Conservation (phyloP, 2,329 filamentous ascomycete species). For the Zasmidium cellare region DNA sequence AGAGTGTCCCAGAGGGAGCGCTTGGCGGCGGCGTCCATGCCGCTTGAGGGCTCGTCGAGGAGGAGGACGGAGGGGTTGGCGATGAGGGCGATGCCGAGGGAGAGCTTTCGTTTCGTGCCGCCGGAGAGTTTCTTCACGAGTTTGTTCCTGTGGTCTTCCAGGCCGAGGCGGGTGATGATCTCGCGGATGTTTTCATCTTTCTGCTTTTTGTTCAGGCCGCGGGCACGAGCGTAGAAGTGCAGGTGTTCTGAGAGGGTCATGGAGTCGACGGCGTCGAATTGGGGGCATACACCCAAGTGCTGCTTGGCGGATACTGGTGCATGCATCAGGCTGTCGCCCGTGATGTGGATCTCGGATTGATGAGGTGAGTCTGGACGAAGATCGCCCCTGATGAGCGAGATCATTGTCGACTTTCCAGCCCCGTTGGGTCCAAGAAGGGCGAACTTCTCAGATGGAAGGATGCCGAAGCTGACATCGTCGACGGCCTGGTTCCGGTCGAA, state of each 20-base stretch:
- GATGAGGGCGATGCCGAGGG: constrained; percentile 82
- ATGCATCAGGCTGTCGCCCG: constrained; percentile 69
- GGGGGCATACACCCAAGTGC: constrained; percentile 84
- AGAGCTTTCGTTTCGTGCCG: constrained; percentile 85
- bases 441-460: constrained; percentile 76
- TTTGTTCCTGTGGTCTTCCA: constrained; percentile 66
- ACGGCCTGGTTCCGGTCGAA: constrained; percentile 75
- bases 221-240: constrained; percentile 77
- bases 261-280: constrained; percentile 65
- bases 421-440: constrained; percentile 86
- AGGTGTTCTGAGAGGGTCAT: constrained; percentile 88
- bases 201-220: constrained; percentile 64
- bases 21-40: constrained; percentile 85
- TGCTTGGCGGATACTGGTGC: constrained; percentile 69
- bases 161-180: constrained; percentile 73
- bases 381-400: constrained; percentile 82
- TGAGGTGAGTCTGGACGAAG: constrained; percentile 64
- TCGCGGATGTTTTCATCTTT: constrained; percentile 72
- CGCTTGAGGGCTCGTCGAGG: constrained; percentile 81
- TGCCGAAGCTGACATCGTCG: constrained; percentile 79
- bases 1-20: constrained; percentile 87
- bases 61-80: constrained; percentile 82
- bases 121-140: constrained; percentile 78
- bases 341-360: constrained; percentile 76
- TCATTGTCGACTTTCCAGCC: constrained; percentile 84